Conservation (phyloP, 176 grass and related monocot genomes). For the Tillandsia fasciculata region DNA sequence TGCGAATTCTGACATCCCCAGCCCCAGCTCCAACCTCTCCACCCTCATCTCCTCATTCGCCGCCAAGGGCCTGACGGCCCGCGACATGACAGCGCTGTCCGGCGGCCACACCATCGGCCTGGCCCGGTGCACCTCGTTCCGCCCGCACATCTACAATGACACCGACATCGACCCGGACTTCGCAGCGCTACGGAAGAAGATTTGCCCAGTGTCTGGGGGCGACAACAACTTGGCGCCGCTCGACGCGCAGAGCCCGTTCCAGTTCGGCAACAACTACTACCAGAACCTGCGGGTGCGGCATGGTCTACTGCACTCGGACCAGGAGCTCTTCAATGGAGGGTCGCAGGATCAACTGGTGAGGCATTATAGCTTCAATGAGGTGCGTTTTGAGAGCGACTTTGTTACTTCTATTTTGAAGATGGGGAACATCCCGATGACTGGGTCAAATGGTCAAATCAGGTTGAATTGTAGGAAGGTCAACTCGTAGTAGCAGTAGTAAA, state of each 20-base stretch:
- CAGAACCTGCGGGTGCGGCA: constrained; percentile 24
- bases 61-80: constrained; percentile 45
- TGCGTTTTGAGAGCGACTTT: constrained; percentile 37
- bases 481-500: constrained; percentile 21
- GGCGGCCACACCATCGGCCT: constrained; percentile 82
- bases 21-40: constrained; percentile 32
- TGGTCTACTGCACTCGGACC: constrained; percentile 61
- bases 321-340: constrained; percentile 55
- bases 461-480: constrained; percentile 63
- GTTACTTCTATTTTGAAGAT: constrained; percentile 51
- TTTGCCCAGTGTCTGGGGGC: constrained; percentile 20
- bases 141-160: constrained; percentile 61
- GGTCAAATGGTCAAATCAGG: constrained; percentile 51
- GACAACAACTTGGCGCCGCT: constrained; percentile 51
- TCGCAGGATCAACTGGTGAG: constrained; percentile 30
- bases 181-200: constrained; percentile 17
- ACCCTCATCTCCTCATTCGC: constrained; percentile 43
- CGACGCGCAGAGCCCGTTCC: constrained; percentile 26
- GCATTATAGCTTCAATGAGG: constrained; percentile 33
- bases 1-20: constrained; percentile 64
- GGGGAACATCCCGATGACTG: constrained; percentile 59
- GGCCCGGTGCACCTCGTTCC: constrained; percentile 56
- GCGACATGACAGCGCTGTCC: constrained; percentile 70
- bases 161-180: constrained; percentile 43
- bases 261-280: constrained; percentile 73